These are phyloP conservation scores for Serendipita indica DNA, from an alignment of 768 basidiomycete genomes.

Conservation along the genomic window DNA sequence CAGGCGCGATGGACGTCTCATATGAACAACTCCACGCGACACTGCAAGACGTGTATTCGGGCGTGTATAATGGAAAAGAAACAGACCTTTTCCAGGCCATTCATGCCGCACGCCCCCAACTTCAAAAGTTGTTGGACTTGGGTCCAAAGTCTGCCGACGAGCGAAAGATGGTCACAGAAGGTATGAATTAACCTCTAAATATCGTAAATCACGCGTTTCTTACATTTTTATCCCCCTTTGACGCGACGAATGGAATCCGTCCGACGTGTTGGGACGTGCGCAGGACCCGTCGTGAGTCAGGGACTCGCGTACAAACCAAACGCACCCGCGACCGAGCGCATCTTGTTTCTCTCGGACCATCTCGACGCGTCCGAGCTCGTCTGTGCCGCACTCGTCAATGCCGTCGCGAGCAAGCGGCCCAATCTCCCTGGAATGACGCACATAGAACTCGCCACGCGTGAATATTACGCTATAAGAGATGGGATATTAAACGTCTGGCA, in stretches of 20 bases:
- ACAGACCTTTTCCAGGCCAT: constrained; percentile 19
- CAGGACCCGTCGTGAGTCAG: background rate
- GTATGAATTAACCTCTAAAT: constrained; percentile 16
- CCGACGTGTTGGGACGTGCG: background rate
- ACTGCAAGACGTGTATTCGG: constrained; percentile 7
- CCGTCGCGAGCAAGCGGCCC: constrained; percentile 47
- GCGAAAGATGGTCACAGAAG: constrained; percentile 54
- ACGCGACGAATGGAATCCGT: background rate
- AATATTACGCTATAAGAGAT: constrained; percentile 55
- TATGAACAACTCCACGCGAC: constrained; percentile 2
- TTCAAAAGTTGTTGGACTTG: constrained; percentile 50
- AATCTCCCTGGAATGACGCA: constrained; percentile 42
- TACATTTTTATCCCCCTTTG: background rate
- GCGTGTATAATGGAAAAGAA: constrained; percentile 7
- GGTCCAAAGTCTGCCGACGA: constrained; percentile 48
- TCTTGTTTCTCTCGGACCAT: constrained; percentile 63
- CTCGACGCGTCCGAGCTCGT: constrained; percentile 74
- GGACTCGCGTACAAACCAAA: constrained; percentile 14
- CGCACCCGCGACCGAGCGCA: constrained; percentile 52
- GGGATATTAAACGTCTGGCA: constrained; percentile 39
- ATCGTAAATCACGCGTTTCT: background rate
- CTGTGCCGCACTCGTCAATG: constrained; percentile 51
- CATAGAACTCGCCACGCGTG: constrained; percentile 50
- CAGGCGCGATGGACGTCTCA: constrained; percentile 7
- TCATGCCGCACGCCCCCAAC: constrained; percentile 26